These are phyloP conservation scores for Annulohypoxylon nitens DNA, from an alignment of 495 filamentous ascomycete species.

Conservation along the genomic window DNA sequence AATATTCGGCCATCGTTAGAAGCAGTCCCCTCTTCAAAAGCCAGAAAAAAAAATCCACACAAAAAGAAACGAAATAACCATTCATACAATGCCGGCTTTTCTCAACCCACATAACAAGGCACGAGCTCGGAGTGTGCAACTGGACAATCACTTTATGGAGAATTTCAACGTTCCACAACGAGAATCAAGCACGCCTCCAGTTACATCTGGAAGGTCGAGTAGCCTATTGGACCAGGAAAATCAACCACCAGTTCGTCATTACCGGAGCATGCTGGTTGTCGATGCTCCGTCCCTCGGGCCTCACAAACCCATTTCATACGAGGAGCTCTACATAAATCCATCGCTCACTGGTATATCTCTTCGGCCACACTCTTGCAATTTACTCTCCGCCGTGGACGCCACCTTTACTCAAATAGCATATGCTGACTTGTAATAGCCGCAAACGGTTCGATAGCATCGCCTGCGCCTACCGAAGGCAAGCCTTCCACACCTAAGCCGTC, in stretches of 20 bases:
- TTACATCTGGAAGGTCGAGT: constrained; percentile 51
- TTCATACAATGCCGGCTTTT: constrained; percentile 56
- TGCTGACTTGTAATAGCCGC: constrained; percentile 61
- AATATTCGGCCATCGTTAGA: constrained; percentile 53
- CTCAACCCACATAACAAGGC: constrained; percentile 57
- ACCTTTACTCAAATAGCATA: not conserved
- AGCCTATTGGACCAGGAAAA: constrained; percentile 56
- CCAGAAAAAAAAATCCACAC: constrained; percentile 25
- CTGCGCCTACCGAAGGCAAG: constrained; percentile 63
- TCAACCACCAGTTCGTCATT: constrained; percentile 52
- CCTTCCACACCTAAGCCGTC: constrained; percentile 62
- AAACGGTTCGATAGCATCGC: constrained; percentile 73
- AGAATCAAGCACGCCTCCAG: constrained; percentile 40
- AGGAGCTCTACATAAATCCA: constrained; percentile 58
- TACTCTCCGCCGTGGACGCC: constrained; percentile 30
- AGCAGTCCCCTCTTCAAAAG: constrained; percentile 48
- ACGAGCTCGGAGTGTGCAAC: constrained; percentile 62
- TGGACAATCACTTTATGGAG: constrained; percentile 53
- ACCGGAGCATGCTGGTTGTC: constrained; percentile 64
- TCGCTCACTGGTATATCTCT: constrained; percentile 55
- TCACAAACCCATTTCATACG: constrained; percentile 60
- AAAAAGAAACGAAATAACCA: constrained; percentile 29
- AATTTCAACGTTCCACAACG: constrained; percentile 44
- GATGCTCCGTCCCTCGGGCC: constrained; percentile 62
- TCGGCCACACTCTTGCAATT: constrained; percentile 46